Evolutionary conservation across 2,329 filamentous ascomycete genomes (phyloP).

Genomic region (Chrysoporthe cubensis): DNA sequence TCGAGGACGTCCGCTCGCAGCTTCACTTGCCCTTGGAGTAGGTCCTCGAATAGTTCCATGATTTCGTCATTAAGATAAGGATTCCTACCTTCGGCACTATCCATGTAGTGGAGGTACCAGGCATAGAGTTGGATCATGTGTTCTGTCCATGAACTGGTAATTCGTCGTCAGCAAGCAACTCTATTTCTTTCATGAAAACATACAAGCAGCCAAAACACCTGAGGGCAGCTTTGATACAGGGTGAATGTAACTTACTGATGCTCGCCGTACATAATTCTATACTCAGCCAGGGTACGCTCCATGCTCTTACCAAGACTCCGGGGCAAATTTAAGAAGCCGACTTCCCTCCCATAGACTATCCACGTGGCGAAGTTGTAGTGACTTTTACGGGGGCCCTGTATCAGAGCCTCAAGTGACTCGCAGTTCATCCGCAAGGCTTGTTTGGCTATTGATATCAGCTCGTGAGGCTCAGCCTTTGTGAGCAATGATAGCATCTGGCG

Average conservation of each 20-base stretch:
- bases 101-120: constrained; percentile 16
- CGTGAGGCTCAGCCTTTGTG: not conserved
- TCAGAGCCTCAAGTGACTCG: constrained; percentile 6
- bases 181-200: not conserved
- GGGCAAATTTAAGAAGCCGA: constrained; percentile 12
- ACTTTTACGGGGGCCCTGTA: constrained; percentile 13
- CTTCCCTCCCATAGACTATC: constrained; percentile 15
- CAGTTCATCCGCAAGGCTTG: constrained; percentile 7
- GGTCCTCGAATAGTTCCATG: constrained; percentile 5
- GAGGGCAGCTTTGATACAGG: not conserved
- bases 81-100: constrained; percentile 3
- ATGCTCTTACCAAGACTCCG: constrained; percentile 1
- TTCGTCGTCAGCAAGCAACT: not conserved
- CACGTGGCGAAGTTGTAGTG: constrained; percentile 15
- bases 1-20: constrained; percentile 1
- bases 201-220: not conserved
- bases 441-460: not conserved
- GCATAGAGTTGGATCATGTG: constrained; percentile 16
- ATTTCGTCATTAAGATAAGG: constrained; percentile 15
- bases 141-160: constrained; percentile 12
- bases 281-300: constrained; percentile 2
- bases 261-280: constrained; percentile 8
- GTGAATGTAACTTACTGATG: constrained; percentile 3
- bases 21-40: not conserved
- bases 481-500: not conserved